A percentile compares a stretch with the other conserved stretches of the same genome.
These are phyloP conservation scores for Phanerodontia chrysosporium DNA, from an alignment of 768 basidiomycete genomes.

Conservation along the genomic window DNA sequence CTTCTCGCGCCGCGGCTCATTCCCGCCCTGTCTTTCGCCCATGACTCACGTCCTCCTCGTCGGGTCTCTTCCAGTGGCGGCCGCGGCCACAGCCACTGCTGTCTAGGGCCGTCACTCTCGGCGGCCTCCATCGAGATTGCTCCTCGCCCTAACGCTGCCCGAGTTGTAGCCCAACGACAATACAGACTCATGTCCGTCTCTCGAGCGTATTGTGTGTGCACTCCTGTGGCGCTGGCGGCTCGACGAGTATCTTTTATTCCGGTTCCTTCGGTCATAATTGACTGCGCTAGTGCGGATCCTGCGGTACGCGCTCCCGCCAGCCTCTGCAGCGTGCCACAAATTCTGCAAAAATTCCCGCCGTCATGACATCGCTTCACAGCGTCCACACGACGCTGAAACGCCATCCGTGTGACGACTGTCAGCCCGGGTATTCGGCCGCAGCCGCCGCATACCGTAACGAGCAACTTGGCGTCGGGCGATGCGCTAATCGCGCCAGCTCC, in stretches of 20 bases:
- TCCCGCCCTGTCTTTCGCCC: neutral
- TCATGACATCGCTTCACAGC: too few species aligned
- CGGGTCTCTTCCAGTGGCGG: neutral
- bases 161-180: neutral
- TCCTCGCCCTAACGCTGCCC: neutral
- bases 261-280: neutral
- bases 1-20: neutral
- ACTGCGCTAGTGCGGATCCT: neutral
- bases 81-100: neutral
- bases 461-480: too few species aligned
- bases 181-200: neutral
- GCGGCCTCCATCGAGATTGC: neutral
- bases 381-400: too few species aligned
- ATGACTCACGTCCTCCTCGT: neutral
- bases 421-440: too few species aligned
- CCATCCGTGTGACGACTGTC: too few species aligned
- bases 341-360: too few species aligned
- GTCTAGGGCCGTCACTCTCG: neutral
- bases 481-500: too few species aligned
- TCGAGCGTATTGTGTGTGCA: neutral
- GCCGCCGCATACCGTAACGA: too few species aligned
- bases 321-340: too few species aligned
- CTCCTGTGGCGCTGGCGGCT: neutral
- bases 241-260: neutral
- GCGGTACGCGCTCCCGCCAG: neutral